Conservation (phyloP, 345 rosid species). For the Raphanus sativus region DNA sequence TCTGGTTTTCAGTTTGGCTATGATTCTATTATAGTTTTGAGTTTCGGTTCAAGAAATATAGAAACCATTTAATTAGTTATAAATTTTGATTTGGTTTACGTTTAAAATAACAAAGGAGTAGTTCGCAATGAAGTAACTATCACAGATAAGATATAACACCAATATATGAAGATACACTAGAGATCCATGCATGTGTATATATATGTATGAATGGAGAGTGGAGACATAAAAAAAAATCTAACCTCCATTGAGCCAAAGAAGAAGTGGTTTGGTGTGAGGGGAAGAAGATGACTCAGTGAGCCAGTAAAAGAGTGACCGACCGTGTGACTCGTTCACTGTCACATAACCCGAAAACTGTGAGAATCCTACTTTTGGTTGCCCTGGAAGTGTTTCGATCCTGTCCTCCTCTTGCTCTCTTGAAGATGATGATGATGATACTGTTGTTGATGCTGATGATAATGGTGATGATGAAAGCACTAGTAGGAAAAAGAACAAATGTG, state of each 20-base stretch:
- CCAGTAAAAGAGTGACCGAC: slow-evolving; percentile 93
- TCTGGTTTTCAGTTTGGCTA: no score
- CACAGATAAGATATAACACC: neutral
- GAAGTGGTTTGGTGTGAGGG: slow-evolving; percentile 67
- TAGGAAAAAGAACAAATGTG: slow-evolving; percentile 14
- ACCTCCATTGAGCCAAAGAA: slow-evolving; percentile 99
- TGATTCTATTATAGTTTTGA: no score
- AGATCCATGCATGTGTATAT: neutral
- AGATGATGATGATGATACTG: slow-evolving; percentile 18
- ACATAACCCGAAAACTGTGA: slow-evolving; percentile 86
- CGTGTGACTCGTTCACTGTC: slow-evolving; percentile 61
- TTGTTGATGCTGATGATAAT: slow-evolving; percentile 5
- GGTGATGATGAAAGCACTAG: slow-evolving; percentile 13
- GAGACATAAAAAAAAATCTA: slow-evolving; percentile 20
- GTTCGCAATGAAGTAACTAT: neutral
- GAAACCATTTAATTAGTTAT: no score
- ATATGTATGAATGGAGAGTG: neutral
- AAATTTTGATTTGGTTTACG: no score
- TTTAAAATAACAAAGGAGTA: neutral
- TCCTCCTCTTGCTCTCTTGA: slow-evolving; percentile 61
- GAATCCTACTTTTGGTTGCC: slow-evolving; percentile 74
- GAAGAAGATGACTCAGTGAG: slow-evolving; percentile 61
- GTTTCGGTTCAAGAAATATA: no score
- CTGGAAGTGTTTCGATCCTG: slow-evolving; percentile 75
- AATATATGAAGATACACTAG: neutral